phyloP scores from a whole-genome alignment of 2,329 filamentous ascomycete species.

The Alternaria atra region DNA sequence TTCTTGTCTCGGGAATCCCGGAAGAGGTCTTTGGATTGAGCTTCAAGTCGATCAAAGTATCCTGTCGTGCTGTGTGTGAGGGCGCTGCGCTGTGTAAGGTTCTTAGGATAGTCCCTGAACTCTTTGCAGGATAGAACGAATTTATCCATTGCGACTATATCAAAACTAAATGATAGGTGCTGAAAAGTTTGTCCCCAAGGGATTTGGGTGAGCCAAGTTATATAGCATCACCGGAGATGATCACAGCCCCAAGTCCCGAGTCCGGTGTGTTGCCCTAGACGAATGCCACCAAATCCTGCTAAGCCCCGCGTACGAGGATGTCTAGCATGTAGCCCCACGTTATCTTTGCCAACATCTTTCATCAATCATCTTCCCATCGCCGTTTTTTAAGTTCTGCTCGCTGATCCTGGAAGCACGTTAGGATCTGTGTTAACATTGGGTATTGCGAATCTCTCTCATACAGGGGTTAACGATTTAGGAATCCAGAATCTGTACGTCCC shows the following conservation, averaged over 20 bases:
- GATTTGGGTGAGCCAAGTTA: background rate
- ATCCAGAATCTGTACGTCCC: constrained; percentile 25
- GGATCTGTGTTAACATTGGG: too few species aligned
- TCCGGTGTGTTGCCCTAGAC: background rate
- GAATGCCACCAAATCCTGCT: constrained; percentile 4
- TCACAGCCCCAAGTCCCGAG: background rate
- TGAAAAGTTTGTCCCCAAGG: background rate
- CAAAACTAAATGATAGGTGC: too few species aligned
- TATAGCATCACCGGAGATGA: background rate
- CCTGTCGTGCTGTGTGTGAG: background rate
- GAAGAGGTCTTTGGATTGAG: background rate
- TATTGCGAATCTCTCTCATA: too few species aligned
- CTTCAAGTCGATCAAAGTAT: background rate
- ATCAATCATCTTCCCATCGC: too few species aligned
- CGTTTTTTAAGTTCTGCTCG: too few species aligned
- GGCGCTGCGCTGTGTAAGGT: background rate
- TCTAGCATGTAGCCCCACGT: too few species aligned
- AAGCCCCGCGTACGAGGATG: background rate
- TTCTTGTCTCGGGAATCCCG: background rate
- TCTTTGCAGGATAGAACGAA: background rate
- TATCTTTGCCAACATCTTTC: too few species aligned
- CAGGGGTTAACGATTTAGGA: background rate
- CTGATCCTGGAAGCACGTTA: too few species aligned
- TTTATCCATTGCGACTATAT: too few species aligned
- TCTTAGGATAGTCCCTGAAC: background rate